These are phyloP conservation scores for Cyberlindnera mrakii DNA, from an alignment of 805 yeast genomes.

Conservation along the genomic window DNA sequence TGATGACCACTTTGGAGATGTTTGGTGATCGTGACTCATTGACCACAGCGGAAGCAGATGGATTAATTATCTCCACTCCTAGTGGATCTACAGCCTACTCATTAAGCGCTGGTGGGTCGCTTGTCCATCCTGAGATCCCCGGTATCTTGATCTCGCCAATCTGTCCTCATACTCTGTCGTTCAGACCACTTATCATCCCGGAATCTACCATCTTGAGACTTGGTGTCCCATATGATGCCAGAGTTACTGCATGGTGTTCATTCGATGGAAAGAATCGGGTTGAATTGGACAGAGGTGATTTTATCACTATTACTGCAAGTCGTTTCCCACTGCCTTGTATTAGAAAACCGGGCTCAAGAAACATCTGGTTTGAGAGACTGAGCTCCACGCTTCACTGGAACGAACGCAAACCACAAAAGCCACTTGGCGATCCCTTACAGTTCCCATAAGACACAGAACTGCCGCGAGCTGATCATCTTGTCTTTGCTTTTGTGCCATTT, in stretches of 20 bases:
- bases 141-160: conserved; percentile 52
- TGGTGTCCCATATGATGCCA: conserved; percentile 28
- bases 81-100: conserved; percentile 62
- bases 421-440: conserved; percentile 7
- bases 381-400: conserved; percentile 31
- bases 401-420: conserved; percentile 28
- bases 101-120: conserved; percentile 47
- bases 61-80: conserved; percentile 58
- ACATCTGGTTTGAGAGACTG: conserved; percentile 29
- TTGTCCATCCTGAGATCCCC: conserved; percentile 48
- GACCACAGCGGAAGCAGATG: conserved; percentile 65
- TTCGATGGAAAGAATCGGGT: conserved; percentile 31
- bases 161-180: conserved; percentile 47
- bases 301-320: conserved; percentile 28
- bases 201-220: conserved; percentile 27
- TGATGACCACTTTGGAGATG: conserved; percentile 44
- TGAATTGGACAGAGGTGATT: conserved; percentile 27
- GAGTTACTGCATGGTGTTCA: conserved; percentile 31
- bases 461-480: no score
- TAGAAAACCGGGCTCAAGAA: conserved; percentile 17
- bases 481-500: no score
- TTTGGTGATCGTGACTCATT: conserved; percentile 42
- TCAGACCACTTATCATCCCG: conserved; percentile 48
- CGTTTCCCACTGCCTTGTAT: conserved; percentile 28
- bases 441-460: no score